Conservation (phyloP, 306 rosid genomes). For the Rosa multiflora region DNA sequence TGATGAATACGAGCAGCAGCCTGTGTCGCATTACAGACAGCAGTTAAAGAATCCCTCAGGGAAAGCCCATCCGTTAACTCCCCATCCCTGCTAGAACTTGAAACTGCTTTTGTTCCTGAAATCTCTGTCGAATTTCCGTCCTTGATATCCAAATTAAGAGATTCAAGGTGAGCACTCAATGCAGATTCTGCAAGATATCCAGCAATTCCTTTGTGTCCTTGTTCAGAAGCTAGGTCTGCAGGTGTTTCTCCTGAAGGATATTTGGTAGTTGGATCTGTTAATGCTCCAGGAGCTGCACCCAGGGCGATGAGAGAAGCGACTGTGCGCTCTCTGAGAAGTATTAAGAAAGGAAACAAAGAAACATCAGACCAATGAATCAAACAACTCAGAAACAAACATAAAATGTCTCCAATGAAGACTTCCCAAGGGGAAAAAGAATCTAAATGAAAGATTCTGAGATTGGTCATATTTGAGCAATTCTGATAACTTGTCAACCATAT, state of each 20-base stretch:
- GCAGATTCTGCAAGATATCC: slow-evolving; percentile 81
- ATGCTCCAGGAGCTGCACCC: slow-evolving; percentile 73
- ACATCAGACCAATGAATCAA: slow-evolving; percentile 2
- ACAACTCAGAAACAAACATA: not conserved
- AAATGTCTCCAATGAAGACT: not conserved
- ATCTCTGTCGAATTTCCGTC: slow-evolving; percentile 38
- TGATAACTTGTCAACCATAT: not conserved
- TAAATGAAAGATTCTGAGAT: not conserved
- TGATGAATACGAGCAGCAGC: slow-evolving; percentile 87
- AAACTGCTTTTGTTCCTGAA: slow-evolving; percentile 42
- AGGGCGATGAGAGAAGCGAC: slow-evolving; percentile 72
- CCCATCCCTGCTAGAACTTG: slow-evolving; percentile 32
- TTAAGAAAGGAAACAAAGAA: slow-evolving; percentile 20
- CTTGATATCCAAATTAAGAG: slow-evolving; percentile 51
- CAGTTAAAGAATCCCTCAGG: slow-evolving; percentile 79
- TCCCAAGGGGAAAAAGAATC: not conserved
- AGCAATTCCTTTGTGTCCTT: slow-evolving; percentile 90
- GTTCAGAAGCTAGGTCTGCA: slow-evolving; percentile 76
- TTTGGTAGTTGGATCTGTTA: slow-evolving; percentile 71
- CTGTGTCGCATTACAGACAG: slow-evolving; percentile 78
- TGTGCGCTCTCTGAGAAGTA: slow-evolving; percentile 61
- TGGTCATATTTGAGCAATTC: not conserved
- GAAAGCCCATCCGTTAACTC: slow-evolving; percentile 45
- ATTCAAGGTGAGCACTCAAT: slow-evolving; percentile 53
- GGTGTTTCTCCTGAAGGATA: slow-evolving; percentile 72